Conservation (phyloP, 2,329 filamentous ascomycete genomes). For the Trichoderma hamatum region DNA sequence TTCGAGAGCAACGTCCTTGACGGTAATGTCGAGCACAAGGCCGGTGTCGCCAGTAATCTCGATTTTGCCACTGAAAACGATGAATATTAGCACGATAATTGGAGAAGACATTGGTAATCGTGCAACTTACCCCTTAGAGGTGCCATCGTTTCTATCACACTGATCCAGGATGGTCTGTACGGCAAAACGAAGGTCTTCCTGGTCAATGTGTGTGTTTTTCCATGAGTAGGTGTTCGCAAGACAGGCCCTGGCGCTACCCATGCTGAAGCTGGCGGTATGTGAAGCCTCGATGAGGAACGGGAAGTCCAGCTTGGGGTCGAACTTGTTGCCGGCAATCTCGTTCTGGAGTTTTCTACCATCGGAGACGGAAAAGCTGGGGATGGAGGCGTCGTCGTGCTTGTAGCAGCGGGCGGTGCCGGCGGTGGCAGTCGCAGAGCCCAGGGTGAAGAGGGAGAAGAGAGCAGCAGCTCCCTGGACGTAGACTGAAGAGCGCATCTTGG, state of each 20-base stretch:
- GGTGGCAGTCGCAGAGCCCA: conserved; percentile 8
- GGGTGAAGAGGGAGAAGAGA: conserved; percentile 12
- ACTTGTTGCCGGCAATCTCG: conserved; percentile 16
- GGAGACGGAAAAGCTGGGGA: conserved; percentile 10
- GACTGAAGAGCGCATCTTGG: conserved; percentile 4
- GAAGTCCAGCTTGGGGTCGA: neutral
- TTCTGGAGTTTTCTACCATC: conserved; percentile 5
- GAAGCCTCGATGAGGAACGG: neutral
- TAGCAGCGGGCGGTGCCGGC: neutral
- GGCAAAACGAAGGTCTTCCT: conserved; percentile 2
- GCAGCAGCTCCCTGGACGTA: neutral
- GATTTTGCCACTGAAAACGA: neutral
- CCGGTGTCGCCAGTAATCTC: conserved; percentile 5
- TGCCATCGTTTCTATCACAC: conserved; percentile 3
- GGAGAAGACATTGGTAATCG: too few species aligned
- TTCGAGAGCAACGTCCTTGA: neutral
- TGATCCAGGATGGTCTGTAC: conserved; percentile 11
- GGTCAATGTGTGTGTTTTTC: neutral
- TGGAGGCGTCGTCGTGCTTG: neutral
- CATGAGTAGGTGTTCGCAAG: neutral
- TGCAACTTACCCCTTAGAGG: conserved; percentile 1
- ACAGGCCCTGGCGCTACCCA: conserved; percentile 12
- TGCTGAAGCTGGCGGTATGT: conserved; percentile 6
- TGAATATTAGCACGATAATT: neutral
- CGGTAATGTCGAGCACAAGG: neutral